A percentile compares a stretch with the other conserved stretches of the same genome.
phyloP scores from a whole-genome alignment of 805 yeast species.

The Nakazawaea anatomiae region DNA sequence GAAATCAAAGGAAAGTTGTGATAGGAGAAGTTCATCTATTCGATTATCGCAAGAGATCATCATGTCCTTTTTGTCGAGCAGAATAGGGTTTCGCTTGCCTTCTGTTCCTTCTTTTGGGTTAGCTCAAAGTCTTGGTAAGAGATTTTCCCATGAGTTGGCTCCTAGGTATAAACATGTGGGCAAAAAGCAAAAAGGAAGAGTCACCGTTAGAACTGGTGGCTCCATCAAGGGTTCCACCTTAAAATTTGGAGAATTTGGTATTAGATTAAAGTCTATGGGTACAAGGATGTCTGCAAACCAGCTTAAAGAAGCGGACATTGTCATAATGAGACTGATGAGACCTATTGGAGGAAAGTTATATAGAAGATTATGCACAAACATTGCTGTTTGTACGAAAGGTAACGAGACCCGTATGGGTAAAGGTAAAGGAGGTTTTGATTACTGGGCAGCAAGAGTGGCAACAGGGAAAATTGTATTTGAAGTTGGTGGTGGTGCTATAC shows the following conservation, averaged over 20 bases:
- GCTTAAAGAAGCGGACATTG: constrained; percentile 84
- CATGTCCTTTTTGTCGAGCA: background rate
- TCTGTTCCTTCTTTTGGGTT: constrained; percentile 1
- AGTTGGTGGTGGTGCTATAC: constrained; percentile 61
- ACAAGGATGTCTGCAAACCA: constrained; percentile 81
- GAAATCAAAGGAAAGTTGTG: background rate
- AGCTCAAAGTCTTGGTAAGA: constrained; percentile 17
- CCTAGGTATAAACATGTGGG: constrained; percentile 63
- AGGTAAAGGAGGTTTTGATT: constrained; percentile 96
- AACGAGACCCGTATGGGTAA: constrained; percentile 99
- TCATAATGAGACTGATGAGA: constrained; percentile 77
- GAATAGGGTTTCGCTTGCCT: constrained; percentile 3
- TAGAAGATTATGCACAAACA: constrained; percentile 76
- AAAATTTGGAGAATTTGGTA: constrained; percentile 77
- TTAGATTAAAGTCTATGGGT: constrained; percentile 87
- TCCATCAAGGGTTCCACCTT: constrained; percentile 83
- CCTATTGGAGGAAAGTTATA: constrained; percentile 69
- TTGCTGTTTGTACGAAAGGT: constrained; percentile 94
- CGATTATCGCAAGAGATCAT: background rate
- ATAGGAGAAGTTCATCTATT: background rate
- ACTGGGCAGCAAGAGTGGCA: constrained; percentile 95
- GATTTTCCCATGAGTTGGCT: constrained; percentile 66
- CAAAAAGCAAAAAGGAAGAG: constrained; percentile 91
- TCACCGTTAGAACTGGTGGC: constrained; percentile 91
- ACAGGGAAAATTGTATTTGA: constrained; percentile 93